Percentiles rank a stretch among this genome's conserved stretches.
Evolutionary conservation across 2,329 filamentous ascomycete species (phyloP).

Genomic region (Fusarium sp.): DNA sequence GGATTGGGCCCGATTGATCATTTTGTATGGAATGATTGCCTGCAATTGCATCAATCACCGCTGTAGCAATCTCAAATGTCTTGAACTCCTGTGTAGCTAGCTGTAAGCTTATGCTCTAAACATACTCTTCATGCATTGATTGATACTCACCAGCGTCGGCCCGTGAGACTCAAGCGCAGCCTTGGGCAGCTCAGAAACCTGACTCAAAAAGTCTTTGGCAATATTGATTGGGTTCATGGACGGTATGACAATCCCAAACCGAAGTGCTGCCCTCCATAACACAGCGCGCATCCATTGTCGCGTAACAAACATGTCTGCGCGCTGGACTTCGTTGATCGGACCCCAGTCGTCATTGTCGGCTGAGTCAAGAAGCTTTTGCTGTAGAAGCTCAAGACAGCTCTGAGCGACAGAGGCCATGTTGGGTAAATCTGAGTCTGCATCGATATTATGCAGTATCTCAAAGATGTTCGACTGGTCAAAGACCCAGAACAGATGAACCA

Average conservation of each 20-base stretch:
- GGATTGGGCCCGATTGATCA: conserved; percentile 53
- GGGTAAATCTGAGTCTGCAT: conserved; percentile 52
- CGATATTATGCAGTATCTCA: conserved; percentile 58
- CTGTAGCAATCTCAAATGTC: conserved; percentile 62
- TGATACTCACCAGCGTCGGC: conserved; percentile 55
- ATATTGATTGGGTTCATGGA: conserved; percentile 58
- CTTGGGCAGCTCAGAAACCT: conserved; percentile 59
- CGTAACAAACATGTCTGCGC: conserved; percentile 63
- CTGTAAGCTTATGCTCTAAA: not conserved
- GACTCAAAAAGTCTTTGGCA: conserved; percentile 60
- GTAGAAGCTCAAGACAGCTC: conserved; percentile 56
- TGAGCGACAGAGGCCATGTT: conserved; percentile 49
- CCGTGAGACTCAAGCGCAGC: conserved; percentile 64
- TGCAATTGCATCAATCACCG: conserved; percentile 58
- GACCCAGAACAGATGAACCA: conserved; percentile 63
- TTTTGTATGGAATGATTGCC: conserved; percentile 41
- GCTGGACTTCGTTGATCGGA: conserved; percentile 61
- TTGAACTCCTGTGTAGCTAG: conserved; percentile 55
- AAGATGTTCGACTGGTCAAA: conserved; percentile 65
- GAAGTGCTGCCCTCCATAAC: conserved; percentile 59
- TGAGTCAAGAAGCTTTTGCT: conserved; percentile 59
- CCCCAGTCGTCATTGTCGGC: conserved; percentile 54
- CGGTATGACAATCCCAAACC: conserved; percentile 51
- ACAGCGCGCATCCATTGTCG: conserved; percentile 65
- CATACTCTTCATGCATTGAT: accelerated